phyloP scores from a whole-genome alignment of 805 yeast species.

The Tetrapisispora pingtungensis region DNA sequence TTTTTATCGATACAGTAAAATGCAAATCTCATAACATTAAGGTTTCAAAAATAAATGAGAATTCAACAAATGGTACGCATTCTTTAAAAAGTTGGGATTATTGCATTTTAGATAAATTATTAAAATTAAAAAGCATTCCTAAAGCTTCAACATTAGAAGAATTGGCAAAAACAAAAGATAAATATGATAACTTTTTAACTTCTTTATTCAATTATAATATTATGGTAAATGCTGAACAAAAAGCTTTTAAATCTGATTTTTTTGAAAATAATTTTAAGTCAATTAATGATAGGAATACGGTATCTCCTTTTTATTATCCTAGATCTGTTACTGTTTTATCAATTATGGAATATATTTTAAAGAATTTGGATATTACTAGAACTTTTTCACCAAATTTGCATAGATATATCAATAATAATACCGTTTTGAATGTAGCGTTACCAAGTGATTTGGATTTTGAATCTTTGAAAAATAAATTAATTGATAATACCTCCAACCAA shows the following conservation, averaged over 20 bases:
- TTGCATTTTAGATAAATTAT: constrained; percentile 12
- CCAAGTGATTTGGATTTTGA: too few relatives aligned
- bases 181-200: constrained; percentile 14
- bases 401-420: not conserved
- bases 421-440: constrained; percentile 1
- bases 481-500: too few relatives aligned
- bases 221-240: constrained; percentile 15
- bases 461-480: too few relatives aligned
- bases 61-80: constrained; percentile 6
- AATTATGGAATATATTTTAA: constrained; percentile 10
- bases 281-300: not conserved
- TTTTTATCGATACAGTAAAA: constrained; percentile 10
- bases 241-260: constrained; percentile 4
- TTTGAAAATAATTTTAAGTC: not conserved
- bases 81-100: constrained; percentile 10
- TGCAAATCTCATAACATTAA: not conserved
- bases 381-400: constrained; percentile 15
- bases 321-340: constrained; percentile 7
- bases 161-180: constrained; percentile 6
- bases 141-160: constrained; percentile 8
- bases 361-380: constrained; percentile 8
- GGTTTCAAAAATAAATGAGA: not conserved
- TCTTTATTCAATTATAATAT: constrained; percentile 11
- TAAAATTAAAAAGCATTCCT: constrained; percentile 5
- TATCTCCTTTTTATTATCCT: not conserved